These are phyloP conservation scores for Saussurea involucrata DNA, from an alignment of 129 eudicot genomes.

Conservation along the genomic window DNA sequence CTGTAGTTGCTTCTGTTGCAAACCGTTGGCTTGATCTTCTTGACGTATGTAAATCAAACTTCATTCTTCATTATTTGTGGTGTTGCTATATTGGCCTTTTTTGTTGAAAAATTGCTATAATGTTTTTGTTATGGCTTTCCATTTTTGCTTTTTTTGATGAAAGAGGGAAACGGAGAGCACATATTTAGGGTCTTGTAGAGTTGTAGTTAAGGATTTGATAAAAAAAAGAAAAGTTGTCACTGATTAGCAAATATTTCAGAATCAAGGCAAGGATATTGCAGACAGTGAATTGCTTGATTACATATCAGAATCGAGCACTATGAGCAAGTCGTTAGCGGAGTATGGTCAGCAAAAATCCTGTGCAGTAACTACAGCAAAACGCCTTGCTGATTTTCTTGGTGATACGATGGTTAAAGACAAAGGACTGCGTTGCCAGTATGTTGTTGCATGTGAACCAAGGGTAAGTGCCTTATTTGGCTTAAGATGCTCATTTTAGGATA, in stretches of 20 bases:
- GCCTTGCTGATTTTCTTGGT: slow-evolving; percentile 96
- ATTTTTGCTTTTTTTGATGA: background rate
- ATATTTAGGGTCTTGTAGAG: background rate
- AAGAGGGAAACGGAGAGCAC: background rate
- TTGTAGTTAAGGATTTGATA: background rate
- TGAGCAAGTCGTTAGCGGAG: slow-evolving; percentile 98
- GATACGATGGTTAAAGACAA: slow-evolving; percentile 99
- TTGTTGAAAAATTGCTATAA: background rate
- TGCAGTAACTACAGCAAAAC: slow-evolving; percentile 96
- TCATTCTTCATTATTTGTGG: background rate
- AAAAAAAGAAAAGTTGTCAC: background rate
- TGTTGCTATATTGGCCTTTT: background rate
- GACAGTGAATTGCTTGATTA: slow-evolving; percentile 92
- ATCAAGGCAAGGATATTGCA: slow-evolving; percentile 93
- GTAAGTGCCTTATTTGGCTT: slow-evolving; percentile 35
- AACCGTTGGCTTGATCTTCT: slow-evolving; percentile 99
- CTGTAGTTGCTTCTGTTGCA: slow-evolving; percentile 96
- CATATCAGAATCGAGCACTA: slow-evolving; percentile 98
- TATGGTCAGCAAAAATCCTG: slow-evolving; percentile 97
- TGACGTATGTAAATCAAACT: slow-evolving; percentile 62
- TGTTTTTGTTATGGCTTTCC: background rate
- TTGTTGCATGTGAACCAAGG: slow-evolving; percentile 98
- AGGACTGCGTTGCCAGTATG: slow-evolving; percentile 90
- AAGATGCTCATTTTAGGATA: background rate
- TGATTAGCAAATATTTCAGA: slow-evolving; percentile 48